Conservation (phyloP, 495 filamentous ascomycete species). For the Xylaria intraflava region DNA sequence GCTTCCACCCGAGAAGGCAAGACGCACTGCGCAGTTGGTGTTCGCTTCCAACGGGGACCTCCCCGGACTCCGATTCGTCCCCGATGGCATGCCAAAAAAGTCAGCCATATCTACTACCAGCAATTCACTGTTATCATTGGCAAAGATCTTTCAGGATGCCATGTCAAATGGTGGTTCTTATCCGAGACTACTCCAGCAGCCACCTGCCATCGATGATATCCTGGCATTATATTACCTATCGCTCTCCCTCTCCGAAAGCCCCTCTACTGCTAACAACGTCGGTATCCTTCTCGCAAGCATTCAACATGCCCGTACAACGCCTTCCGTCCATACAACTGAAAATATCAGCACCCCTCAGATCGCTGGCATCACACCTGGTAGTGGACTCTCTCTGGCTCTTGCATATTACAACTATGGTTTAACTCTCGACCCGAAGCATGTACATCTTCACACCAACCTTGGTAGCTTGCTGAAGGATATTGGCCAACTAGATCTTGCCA, state of each 20-base stretch:
- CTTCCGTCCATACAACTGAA: conserved; percentile 27
- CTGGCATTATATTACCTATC: conserved; percentile 94
- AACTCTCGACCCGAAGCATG: conserved; percentile 78
- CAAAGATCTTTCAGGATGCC: conserved; percentile 98
- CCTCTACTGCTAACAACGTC: conserved; percentile 97
- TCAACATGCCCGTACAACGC: conserved; percentile 57
- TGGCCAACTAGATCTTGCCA: conserved; percentile 82
- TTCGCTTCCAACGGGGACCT: conserved; percentile 74
- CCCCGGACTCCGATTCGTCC: conserved; percentile 72
- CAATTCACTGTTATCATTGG: conserved; percentile 89
- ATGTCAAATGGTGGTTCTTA: conserved; percentile 71
- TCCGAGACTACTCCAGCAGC: conserved; percentile 50
- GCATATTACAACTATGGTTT: conserved; percentile 93
- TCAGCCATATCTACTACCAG: conserved; percentile 89
- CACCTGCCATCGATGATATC: conserved; percentile 84
- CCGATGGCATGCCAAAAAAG: conserved; percentile 64
- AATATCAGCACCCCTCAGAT: conserved; percentile 43
- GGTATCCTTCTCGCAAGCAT: conserved; percentile 93
- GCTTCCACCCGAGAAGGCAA: conserved; percentile 74
- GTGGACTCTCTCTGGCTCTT: conserved; percentile 80
- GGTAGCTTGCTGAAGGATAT: conserved; percentile 96
- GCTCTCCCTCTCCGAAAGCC: conserved; percentile 88
- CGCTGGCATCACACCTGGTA: conserved; percentile 77
- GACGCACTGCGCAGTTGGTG: conserved; percentile 76
- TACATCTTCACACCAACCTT: conserved; percentile 96